phyloP scores from a whole-genome alignment of 129 eudicot genomes.

The Oenanthe sinensis region DNA sequence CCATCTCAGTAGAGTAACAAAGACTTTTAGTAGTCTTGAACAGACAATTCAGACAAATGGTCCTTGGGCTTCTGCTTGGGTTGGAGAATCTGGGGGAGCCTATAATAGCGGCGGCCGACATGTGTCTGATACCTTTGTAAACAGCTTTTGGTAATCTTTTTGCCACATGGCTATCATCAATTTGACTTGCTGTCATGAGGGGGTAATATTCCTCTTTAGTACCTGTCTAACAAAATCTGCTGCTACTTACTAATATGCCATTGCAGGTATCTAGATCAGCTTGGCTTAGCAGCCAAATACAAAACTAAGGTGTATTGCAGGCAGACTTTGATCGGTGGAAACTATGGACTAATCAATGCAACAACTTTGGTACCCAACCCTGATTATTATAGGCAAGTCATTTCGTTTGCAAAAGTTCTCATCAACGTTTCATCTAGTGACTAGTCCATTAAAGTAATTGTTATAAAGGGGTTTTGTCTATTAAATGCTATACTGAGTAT shows the following conservation, averaged over 20 bases:
- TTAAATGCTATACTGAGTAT: neutral
- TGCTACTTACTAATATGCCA: slow-evolving; percentile 11
- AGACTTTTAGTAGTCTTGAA: slow-evolving; percentile 40
- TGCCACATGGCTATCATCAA: neutral
- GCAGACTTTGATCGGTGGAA: slow-evolving; percentile 88
- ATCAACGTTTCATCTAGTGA: neutral
- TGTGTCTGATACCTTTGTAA: slow-evolving; percentile 71
- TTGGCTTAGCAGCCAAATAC: slow-evolving; percentile 81
- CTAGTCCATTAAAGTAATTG: neutral
- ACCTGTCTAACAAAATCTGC: neutral
- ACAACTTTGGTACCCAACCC: slow-evolving; percentile 79
- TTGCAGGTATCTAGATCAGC: slow-evolving; percentile 87
- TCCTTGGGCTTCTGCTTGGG: slow-evolving; percentile 96
- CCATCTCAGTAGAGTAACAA: slow-evolving; percentile 46
- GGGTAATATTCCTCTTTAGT: neutral
- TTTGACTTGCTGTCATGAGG: neutral
- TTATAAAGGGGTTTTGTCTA: neutral
- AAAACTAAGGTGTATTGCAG: slow-evolving; percentile 84
- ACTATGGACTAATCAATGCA: slow-evolving; percentile 63
- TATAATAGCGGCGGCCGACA: slow-evolving; percentile 74
- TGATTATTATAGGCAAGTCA: slow-evolving; percentile 77
- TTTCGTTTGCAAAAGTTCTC: neutral
- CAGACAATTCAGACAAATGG: slow-evolving; percentile 53
- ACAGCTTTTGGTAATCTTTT: slow-evolving; percentile 82
- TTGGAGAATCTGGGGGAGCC: slow-evolving; percentile 97